A percentile compares a stretch with the other conserved stretches of the same genome.
Evolutionary conservation across 768 basidiomycete genomes (phyloP).

Genomic region (Leucogyrophana mollusca): DNA sequence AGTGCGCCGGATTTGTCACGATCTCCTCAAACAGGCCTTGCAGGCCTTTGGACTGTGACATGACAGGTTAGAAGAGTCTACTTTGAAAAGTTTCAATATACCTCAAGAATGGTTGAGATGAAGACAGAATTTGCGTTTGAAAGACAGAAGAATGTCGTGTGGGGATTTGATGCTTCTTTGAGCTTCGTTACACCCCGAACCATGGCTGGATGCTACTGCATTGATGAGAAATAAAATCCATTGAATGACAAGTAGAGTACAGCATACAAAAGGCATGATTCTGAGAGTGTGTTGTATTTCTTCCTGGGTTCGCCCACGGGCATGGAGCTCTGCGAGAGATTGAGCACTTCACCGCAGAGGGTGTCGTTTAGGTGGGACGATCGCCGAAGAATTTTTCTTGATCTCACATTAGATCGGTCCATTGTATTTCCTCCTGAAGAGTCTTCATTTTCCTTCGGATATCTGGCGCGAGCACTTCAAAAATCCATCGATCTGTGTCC

Average conservation of each 20-base stretch:
- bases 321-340: conserved; percentile 69
- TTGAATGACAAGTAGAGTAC: not conserved
- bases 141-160: conserved; percentile 82
- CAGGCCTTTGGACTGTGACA: conserved; percentile 70
- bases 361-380: too few relatives aligned
- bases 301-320: conserved; percentile 62
- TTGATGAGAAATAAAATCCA: not conserved
- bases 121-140: conserved; percentile 94
- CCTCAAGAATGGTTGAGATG: conserved; percentile 88
- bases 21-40: conserved; percentile 75
- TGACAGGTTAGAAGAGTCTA: not conserved
- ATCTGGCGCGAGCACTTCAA: conserved; percentile 84
- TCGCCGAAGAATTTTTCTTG: too few relatives aligned
- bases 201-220: conserved; percentile 91
- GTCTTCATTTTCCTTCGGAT: conserved; percentile 80
- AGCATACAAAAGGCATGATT: conserved; percentile 82
- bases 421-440: conserved; percentile 65
- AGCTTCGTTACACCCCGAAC: conserved; percentile 79
- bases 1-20: conserved; percentile 90
- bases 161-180: conserved; percentile 60
- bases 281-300: conserved; percentile 79
- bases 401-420: conserved; percentile 98
- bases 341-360: conserved; percentile 46
- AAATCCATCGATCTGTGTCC: conserved; percentile 92
- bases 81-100: conserved; percentile 21